Conservation (phyloP, 2,329 filamentous ascomycete species). For the Metarhizium robertsii region DNA sequence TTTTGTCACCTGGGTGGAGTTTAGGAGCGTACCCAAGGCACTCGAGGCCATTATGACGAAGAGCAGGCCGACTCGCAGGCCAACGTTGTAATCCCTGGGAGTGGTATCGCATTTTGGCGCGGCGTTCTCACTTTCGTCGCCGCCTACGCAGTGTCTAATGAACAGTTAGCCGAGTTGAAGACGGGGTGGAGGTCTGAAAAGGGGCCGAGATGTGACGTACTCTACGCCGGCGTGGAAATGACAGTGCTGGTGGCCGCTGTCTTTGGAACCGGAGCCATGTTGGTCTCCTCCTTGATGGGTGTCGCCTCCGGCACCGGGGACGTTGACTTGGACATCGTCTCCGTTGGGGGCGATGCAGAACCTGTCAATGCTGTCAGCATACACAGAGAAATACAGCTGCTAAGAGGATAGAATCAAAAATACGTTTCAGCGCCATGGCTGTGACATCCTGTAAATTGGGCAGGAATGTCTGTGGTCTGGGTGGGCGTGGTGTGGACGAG, state of each 20-base stretch:
- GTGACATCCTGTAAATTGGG: constrained; percentile 58
- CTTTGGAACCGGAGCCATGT: constrained; percentile 9
- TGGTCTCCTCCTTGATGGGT: constrained; percentile 9
- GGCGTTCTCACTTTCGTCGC: constrained; percentile 28
- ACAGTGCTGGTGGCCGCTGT: constrained; percentile 9
- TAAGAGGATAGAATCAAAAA: background rate
- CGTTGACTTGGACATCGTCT: constrained; percentile 48
- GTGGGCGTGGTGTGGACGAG: constrained; percentile 38
- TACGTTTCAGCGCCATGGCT: constrained; percentile 48
- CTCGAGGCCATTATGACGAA: constrained; percentile 65
- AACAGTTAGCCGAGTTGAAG: constrained; percentile 3
- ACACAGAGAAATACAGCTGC: background rate
- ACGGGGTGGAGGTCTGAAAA: background rate
- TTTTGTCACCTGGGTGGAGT: background rate
- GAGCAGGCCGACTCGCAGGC: constrained; percentile 58
- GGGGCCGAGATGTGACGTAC: constrained; percentile 32
- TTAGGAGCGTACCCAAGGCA: constrained; percentile 39
- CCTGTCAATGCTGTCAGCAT: constrained; percentile 26
- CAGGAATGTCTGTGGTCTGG: constrained; percentile 44
- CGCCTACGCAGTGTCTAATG: constrained; percentile 46
- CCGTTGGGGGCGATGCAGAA: constrained; percentile 53
- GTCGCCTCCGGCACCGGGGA: constrained; percentile 15
- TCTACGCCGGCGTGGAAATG: constrained; percentile 71
- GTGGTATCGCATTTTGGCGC: constrained; percentile 32
- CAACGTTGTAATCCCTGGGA: constrained; percentile 53